Evolutionary conservation across 75 land plant genomes (phyloP).

Genomic region (Isoetes taiwanensis): DNA sequence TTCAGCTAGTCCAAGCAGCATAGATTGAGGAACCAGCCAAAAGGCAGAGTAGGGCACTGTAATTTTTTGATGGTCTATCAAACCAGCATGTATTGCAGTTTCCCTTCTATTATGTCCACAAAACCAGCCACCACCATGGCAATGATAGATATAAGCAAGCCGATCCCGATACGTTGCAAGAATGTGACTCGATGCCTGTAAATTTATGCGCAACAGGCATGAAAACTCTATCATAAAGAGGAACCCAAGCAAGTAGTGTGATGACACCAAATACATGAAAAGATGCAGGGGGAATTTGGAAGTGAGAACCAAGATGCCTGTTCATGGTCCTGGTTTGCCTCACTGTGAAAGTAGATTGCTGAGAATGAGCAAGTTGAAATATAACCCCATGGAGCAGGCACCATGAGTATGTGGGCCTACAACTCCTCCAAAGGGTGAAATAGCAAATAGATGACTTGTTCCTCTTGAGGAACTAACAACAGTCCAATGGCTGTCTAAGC

Average conservation of each 20-base stretch:
- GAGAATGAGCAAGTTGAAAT: background rate
- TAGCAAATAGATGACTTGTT: constrained; percentile 3
- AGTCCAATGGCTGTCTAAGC: constrained; percentile 1
- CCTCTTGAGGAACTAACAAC: background rate
- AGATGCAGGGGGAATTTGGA: background rate
- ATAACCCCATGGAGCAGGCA: constrained; percentile 3
- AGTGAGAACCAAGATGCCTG: background rate
- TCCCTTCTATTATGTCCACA: background rate
- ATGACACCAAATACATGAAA: background rate
- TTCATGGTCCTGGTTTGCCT: background rate
- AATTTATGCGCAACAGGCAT: background rate
- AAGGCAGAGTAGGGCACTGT: constrained; percentile 4
- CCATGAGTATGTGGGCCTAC: constrained; percentile 6
- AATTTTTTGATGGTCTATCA: background rate
- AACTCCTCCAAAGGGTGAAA: constrained; percentile 1
- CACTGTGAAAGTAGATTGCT: background rate
- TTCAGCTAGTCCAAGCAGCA: background rate
- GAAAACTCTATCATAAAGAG: background rate
- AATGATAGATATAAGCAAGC: background rate
- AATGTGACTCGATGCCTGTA: background rate
- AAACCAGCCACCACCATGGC: background rate
- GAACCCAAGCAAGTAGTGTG: background rate
- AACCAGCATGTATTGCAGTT: background rate
- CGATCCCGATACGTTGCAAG: background rate
- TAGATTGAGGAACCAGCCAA: background rate